Base-by-base conservation (phyloP, 345 rosid species). In the Dipteronia dyeriana region DNA sequence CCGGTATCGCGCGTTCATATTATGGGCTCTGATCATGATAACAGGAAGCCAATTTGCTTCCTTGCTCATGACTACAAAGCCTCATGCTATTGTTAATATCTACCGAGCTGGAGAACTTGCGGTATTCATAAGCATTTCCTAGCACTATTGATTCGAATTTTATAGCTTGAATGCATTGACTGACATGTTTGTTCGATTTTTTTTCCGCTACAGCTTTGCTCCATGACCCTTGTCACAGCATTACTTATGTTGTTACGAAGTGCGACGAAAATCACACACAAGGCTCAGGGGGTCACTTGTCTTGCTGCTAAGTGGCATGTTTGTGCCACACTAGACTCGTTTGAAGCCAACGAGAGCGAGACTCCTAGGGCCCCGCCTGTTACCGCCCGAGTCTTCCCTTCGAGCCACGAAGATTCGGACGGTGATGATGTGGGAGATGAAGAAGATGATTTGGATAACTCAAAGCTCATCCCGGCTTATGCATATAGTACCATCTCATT, bases 261-360 rank as follows among this genome's bases (percentile, higher is more conserved):
- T 54, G 97, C 99, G 0, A 84, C 99, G 49, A 95, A 91, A 78
- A 95, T 95, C 81, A 95, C 99, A 13, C 98, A 95, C 89, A 95
- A 93, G 75, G 97, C 97, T 69, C 99, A 95, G 57, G 81, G 92
- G 0, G 87, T 96, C 45, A 91, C 96, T 8, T 84, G 95, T 90
- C 92, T 96, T 39, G 98, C 99, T 12, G 87, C 98, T 1, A 96
- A 96, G 79, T 96, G 99, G 99, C 96, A 96, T 74, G 81, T 92
- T 10, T 92, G 97, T 60, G 94, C 97, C 2, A 94, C 99, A 26
- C 79, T 96, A 43, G 99, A 88, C 17, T 79, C 92, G 0, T 88
- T 91, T 26, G 95, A 91, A 22, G 72, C 82, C 20, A 81, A 81
- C 0, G 99, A 91, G 9, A 88, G 90, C 17, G 97, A 92, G 79